Percentiles rank a stretch among this genome's conserved stretches.
Conservation (phyloP, 163 green algal species). For the Coccomyxa subellipsoidea region DNA sequence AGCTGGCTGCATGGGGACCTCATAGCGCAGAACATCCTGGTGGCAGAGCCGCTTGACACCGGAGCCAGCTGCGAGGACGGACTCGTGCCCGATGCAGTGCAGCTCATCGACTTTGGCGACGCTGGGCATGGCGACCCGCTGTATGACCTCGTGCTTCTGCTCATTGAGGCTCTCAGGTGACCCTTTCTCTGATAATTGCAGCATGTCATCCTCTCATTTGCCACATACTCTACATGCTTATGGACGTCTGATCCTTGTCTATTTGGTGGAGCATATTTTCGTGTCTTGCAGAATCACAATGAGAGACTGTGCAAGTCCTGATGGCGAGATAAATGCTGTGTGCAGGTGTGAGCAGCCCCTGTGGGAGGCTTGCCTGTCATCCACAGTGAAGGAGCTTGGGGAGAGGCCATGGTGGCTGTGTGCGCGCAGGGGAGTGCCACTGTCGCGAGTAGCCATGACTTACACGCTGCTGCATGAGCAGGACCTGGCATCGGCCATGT, state of each 20-base stretch:
- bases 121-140: slow-evolving; percentile 3
- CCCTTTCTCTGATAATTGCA: no score
- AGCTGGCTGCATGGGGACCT: slow-evolving; percentile 1
- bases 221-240: no score
- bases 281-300: no score
- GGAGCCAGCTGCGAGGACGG: neutral
- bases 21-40: neutral
- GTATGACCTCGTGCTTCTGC: slow-evolving; percentile 2
- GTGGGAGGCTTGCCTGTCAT: neutral
- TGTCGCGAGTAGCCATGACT: neutral
- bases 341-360: neutral
- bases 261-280: no score
- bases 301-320: no score
- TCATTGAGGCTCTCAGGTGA: neutral
- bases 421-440: neutral
- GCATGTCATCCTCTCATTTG: no score
- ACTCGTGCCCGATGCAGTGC: neutral
- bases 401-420: neutral
- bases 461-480: slow-evolving; percentile 9
- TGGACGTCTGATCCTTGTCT: no score
- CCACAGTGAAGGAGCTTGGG: neutral
- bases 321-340: neutral
- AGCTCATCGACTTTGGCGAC: slow-evolving; percentile 2
- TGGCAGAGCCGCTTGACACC: neutral
- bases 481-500: neutral